These are phyloP conservation scores for Solanum hybrid DNA, from an alignment of 305 asterid species.

Conservation along the genomic window DNA sequence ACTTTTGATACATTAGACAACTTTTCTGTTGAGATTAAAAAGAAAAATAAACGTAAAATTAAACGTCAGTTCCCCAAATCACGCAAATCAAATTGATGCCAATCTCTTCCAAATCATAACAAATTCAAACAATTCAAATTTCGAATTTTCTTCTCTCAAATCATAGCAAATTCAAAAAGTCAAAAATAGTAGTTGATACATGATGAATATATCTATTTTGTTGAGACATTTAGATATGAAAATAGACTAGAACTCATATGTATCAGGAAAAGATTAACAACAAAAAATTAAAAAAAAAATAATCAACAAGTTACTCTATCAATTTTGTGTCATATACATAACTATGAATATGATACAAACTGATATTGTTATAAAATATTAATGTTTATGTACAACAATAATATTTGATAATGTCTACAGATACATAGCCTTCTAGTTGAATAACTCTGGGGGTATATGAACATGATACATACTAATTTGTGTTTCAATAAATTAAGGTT, in stretches of 20 bases:
- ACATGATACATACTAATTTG: not conserved
- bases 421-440: not conserved
- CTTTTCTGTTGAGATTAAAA: not conserved
- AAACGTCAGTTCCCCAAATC: not conserved
- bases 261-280: not conserved
- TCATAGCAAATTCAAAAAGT: not conserved
- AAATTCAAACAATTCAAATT: not conserved
- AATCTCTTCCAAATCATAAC: not conserved
- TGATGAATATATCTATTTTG: not conserved
- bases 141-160: too few relatives aligned
- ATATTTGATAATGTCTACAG: not conserved
- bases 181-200: not conserved
- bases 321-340: not conserved
- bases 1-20: not conserved
- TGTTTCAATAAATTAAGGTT: not conserved
- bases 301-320: not conserved
- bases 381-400: not conserved
- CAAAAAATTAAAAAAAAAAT: too few relatives aligned
- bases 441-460: not conserved
- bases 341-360: not conserved
- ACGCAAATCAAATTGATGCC: not conserved
- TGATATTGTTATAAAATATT: too few relatives aligned
- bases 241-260: not conserved
- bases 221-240: not conserved
- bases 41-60: not conserved